Percentiles rank a stretch among this genome's conserved stretches.
Conservation (phyloP, 805 yeast genomes). For the Spathaspora arborariae region DNA sequence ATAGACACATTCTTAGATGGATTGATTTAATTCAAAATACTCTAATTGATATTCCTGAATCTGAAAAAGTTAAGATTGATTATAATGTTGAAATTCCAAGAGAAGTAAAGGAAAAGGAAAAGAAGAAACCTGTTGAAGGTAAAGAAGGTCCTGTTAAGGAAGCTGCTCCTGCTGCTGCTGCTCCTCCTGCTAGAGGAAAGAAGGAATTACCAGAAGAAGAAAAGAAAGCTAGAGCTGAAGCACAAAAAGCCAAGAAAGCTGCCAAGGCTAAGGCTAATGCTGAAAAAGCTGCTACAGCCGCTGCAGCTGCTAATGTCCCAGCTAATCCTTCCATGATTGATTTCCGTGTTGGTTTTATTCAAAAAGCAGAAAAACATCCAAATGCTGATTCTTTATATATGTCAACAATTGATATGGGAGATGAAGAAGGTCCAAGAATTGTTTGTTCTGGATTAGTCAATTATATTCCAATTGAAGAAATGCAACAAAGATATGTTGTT, state of each 20-base stretch:
- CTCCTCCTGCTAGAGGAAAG: not conserved
- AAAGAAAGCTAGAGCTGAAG: slow-evolving; percentile 47
- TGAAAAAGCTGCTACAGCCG: slow-evolving; percentile 43
- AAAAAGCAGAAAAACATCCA: slow-evolving; percentile 95
- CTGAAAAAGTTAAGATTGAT: slow-evolving; percentile 54
- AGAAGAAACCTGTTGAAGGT: slow-evolving; percentile 45
- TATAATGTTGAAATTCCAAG: slow-evolving; percentile 65
- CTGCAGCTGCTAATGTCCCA: slow-evolving; percentile 54
- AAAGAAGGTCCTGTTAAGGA: slow-evolving; percentile 41
- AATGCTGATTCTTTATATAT: slow-evolving; percentile 96
- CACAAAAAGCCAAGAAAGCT: slow-evolving; percentile 59
- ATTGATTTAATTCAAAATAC: slow-evolving; percentile 78
- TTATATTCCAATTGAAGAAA: slow-evolving; percentile 82
- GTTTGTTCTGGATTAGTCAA: slow-evolving; percentile 96
- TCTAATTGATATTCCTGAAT: slow-evolving; percentile 47
- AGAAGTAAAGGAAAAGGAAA: slow-evolving; percentile 68
- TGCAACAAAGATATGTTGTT: slow-evolving; percentile 91
- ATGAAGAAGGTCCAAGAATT: slow-evolving; percentile 94
- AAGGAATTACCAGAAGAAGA: slow-evolving; percentile 36
- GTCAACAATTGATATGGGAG: slow-evolving; percentile 96
- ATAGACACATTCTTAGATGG: slow-evolving; percentile 93
- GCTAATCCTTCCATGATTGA: slow-evolving; percentile 84
- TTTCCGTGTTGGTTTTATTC: slow-evolving; percentile 93
- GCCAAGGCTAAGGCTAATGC: slow-evolving; percentile 62
- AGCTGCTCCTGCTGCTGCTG: slow-evolving; percentile 5